A percentile compares a stretch with the other conserved stretches of the same genome.
Conservation (phyloP, 2,329 filamentous ascomycete genomes). For the Sporothrix protearum region DNA sequence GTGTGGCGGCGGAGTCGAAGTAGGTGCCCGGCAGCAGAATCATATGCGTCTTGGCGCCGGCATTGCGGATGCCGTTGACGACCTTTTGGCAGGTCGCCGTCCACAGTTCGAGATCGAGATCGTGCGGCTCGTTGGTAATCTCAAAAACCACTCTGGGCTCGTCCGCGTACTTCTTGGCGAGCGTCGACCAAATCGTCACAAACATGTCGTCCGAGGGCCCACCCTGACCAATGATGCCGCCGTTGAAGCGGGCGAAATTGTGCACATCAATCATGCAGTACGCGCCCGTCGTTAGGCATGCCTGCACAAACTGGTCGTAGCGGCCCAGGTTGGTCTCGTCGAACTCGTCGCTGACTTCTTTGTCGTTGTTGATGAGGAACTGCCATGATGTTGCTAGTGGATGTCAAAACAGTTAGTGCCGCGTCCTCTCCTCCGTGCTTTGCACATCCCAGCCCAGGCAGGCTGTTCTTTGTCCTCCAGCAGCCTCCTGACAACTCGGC, state of each 20-base stretch:
- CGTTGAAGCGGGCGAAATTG: conserved; percentile 60
- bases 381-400: conserved; percentile 46
- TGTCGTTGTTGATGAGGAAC: conserved; percentile 44
- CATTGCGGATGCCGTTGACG: conserved; percentile 64
- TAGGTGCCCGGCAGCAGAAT: conserved; percentile 61
- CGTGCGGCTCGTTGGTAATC: conserved; percentile 68
- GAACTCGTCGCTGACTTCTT: conserved; percentile 44
- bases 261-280: conserved; percentile 51
- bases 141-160: conserved; percentile 58
- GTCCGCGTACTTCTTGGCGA: conserved; percentile 56
- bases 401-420: background rate
- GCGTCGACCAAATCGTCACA: conserved; percentile 53
- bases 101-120: conserved; percentile 56
- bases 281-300: conserved; percentile 47
- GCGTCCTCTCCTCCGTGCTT: too few species aligned
- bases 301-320: conserved; percentile 51
- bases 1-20: conserved; percentile 30
- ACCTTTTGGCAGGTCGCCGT: conserved; percentile 57
- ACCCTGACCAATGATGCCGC: conserved; percentile 61
- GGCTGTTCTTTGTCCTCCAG: background rate
- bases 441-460: background rate
- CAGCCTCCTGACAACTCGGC: background rate
- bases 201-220: conserved; percentile 62
- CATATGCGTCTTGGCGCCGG: conserved; percentile 56
- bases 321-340: conserved; percentile 41